Percentiles rank a stretch among this genome's conserved stretches.
Conservation (phyloP, 345 rosid species). For the Citrus glauca region DNA sequence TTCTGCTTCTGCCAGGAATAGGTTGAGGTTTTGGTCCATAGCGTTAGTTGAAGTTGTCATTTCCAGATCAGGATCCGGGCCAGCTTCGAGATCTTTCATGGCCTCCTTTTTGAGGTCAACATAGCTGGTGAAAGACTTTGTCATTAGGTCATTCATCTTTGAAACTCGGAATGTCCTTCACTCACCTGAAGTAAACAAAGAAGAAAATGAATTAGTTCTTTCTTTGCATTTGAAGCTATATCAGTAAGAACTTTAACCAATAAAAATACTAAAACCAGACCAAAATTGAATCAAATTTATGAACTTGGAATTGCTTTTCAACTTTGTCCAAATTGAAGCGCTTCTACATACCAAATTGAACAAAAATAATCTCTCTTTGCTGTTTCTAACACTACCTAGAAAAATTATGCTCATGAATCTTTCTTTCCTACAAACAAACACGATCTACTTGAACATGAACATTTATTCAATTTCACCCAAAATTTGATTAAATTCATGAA, state of each 20-base stretch:
- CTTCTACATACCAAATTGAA: too few relatives aligned
- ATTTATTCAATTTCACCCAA: neutral
- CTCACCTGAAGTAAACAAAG: constrained; percentile 1
- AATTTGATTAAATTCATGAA: neutral
- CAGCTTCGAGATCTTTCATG: constrained; percentile 87
- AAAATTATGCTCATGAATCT: neutral
- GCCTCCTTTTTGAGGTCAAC: constrained; percentile 93
- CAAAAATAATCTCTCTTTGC: neutral
- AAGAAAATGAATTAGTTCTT: neutral
- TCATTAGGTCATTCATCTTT: constrained; percentile 94
- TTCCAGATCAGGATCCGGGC: constrained; percentile 59
- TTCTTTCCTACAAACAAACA: neutral
- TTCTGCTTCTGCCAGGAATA: constrained; percentile 92
- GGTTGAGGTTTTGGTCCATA: constrained; percentile 64
- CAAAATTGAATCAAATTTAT: neutral
- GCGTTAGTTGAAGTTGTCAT: constrained; percentile 44
- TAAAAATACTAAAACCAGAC: neutral
- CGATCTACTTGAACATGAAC: neutral
- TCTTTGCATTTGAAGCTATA: neutral
- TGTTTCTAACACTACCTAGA: neutral
- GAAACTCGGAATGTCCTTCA: neutral
- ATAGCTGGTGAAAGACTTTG: constrained; percentile 88
- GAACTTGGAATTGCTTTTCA: neutral
- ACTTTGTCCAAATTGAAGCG: too few relatives aligned
- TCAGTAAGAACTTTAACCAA: neutral